These are phyloP conservation scores for Pseudohyphozyma bogoriensis DNA, from an alignment of 768 basidiomycete genomes.

Conservation along the genomic window DNA sequence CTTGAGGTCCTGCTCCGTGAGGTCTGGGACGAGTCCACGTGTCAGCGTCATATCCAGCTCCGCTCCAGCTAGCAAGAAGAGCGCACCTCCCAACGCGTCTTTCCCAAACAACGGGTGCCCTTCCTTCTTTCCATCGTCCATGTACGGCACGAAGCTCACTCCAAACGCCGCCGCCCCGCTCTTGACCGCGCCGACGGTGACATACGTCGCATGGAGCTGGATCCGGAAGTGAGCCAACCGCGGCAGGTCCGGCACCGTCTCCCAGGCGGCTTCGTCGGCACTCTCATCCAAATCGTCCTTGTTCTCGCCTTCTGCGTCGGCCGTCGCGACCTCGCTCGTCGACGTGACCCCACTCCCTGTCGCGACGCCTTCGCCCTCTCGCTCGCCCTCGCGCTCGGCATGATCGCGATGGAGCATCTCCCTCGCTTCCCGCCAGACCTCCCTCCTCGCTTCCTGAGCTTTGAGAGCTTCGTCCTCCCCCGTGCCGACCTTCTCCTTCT, in stretches of 20 bases:
- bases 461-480: not conserved
- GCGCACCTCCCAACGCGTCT: too few species aligned
- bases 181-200: conserved; percentile 6
- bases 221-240: not conserved
- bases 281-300: too few species aligned
- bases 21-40: not conserved
- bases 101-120: too few species aligned
- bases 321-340: not conserved
- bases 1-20: conserved; percentile 10
- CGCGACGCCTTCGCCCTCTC: not conserved
- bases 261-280: too few species aligned
- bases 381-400: not conserved
- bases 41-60: not conserved
- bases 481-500: not conserved
- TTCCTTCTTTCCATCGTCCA: too few species aligned
- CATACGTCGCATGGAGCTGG: conserved; percentile 1
- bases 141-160: too few species aligned
- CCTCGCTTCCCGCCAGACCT: not conserved
- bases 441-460: not conserved
- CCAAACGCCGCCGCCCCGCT: too few species aligned
- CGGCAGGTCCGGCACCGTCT: not conserved
- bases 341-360: not conserved
- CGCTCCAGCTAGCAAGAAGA: too few species aligned
- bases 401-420: too few species aligned
- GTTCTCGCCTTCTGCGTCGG: not conserved